Evolutionary conservation across 441 rosid species (phyloP).

Genomic region (Cnidoscolus chayamansa): DNA sequence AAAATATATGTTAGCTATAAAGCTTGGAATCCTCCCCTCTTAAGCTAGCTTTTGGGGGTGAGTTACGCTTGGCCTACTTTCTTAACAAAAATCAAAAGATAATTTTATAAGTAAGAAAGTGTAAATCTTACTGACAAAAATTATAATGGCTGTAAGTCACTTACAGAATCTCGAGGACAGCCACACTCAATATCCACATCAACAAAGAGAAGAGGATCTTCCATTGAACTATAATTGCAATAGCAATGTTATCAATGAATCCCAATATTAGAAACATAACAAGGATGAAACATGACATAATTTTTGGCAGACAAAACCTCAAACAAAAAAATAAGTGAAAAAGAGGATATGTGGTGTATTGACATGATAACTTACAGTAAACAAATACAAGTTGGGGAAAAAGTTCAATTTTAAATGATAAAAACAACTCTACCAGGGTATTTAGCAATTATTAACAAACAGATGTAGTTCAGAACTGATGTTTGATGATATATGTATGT

Average conservation of each 20-base stretch:
- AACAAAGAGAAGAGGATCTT: constrained; percentile 53
- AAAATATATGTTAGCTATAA: too few relatives aligned
- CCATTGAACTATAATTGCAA: constrained; percentile 49
- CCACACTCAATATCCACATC: constrained; percentile 47
- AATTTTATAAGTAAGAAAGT: background rate
- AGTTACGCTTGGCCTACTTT: too few relatives aligned
- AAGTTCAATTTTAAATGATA: background rate
- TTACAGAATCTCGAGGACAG: constrained; percentile 39
- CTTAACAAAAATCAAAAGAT: too few relatives aligned
- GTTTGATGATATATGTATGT: background rate
- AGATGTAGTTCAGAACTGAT: background rate
- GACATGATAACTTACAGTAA: constrained; percentile 8
- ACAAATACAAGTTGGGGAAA: background rate
- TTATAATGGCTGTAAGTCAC: constrained; percentile 24
- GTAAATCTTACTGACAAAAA: constrained; percentile 3
- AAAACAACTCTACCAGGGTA: background rate
- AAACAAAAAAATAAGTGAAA: background rate
- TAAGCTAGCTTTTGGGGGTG: too few relatives aligned
- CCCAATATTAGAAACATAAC: background rate
- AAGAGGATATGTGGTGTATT: background rate
- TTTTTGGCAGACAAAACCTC: background rate
- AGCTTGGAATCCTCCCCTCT: too few relatives aligned
- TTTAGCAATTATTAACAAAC: background rate
- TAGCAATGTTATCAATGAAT: constrained; percentile 18
- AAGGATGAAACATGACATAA: background rate